Evolutionary conservation across 768 basidiomycete species (phyloP), one percentile per base, ranked within the genome.

Genomic region (Coprinellus aureogranulatus): DNA sequence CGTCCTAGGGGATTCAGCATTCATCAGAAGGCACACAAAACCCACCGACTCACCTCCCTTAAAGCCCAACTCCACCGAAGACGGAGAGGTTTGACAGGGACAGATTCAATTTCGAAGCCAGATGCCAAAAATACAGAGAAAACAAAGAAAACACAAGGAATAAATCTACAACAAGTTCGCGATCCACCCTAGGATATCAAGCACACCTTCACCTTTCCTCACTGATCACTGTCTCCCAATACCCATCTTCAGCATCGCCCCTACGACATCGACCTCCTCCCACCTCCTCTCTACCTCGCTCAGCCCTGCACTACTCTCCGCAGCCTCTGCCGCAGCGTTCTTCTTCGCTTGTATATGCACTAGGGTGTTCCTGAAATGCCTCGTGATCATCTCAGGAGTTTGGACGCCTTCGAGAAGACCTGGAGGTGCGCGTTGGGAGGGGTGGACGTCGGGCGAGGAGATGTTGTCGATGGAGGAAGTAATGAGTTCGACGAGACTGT

Each of bases 401-500:
- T 94, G 88, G 0, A 94, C 89, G 10, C 92, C 93, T 66, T 98
- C 97, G 59, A 98, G 85, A 37, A 95, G 80, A 20, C 94, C 94
- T 5, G 90, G 87, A 2, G 90, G 89, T 25, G 91, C 90, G 25
- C 92, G 87, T 63, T 92, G 87, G 0, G 92, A 87, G 0, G 94
- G 91, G 65, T 96, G 93, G 2, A 94, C 84, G 67, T 95, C 92
- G 18, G 89, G 86, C 0, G 90, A 89, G 37, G 88, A 83, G 64
- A 98, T 92, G 61, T 83, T 86, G 75, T 99, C 97, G 69, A 98
- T 94, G 65, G 90, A 93, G 5, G 90, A 88, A 1, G 93, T 92
- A 71, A 99, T 95, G 20, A 98, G 82, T 65, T 98, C 96, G 18
- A 98, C 94, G 44, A 99, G 83, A 59, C 90, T 93, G 72, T 96